A percentile compares a stretch with the other conserved stretches of the same genome.
Evolutionary conservation across 768 basidiomycete genomes (phyloP).

Genomic region (Mycena indigotica): DNA sequence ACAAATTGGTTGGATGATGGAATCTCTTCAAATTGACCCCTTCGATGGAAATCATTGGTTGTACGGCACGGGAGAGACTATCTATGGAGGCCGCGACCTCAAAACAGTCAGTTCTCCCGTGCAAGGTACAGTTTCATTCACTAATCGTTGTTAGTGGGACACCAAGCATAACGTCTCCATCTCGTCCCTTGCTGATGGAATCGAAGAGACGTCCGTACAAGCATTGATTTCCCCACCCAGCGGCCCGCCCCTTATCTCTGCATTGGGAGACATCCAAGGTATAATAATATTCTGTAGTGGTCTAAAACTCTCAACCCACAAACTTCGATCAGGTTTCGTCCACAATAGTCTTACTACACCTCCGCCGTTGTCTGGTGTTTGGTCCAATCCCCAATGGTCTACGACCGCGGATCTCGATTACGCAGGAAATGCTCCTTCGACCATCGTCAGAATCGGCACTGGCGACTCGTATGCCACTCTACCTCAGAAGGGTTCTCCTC

Average conservation of each 20-base stretch:
- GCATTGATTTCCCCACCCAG: constrained; percentile 62
- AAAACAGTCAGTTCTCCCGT: constrained; percentile 1
- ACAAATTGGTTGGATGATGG: constrained; percentile 76
- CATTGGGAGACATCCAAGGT: constrained; percentile 41
- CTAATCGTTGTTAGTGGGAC: constrained; percentile 50
- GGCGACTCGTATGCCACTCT: constrained; percentile 41
- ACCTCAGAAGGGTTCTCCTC: background rate
- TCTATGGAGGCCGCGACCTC: constrained; percentile 55
- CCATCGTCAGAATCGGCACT: constrained; percentile 49
- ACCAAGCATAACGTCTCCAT: constrained; percentile 58
- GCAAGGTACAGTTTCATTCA: background rate
- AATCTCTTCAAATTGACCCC: constrained; percentile 62
- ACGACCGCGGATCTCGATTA: constrained; percentile 44
- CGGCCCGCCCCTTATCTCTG: constrained; percentile 60
- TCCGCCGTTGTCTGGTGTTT: constrained; percentile 29
- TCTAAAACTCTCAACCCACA: background rate
- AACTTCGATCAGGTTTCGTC: constrained; percentile 31
- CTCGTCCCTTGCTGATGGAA: constrained; percentile 60
- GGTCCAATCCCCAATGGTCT: constrained; percentile 38
- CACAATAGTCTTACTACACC: constrained; percentile 38
- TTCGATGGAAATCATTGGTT: constrained; percentile 72
- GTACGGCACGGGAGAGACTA: constrained; percentile 69
- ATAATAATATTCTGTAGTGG: background rate
- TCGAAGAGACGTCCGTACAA: constrained; percentile 64
- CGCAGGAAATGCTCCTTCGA: constrained; percentile 43